Base-by-base conservation (phyloP, 306 rosid genomes). In the Prunus dulcis region DNA sequence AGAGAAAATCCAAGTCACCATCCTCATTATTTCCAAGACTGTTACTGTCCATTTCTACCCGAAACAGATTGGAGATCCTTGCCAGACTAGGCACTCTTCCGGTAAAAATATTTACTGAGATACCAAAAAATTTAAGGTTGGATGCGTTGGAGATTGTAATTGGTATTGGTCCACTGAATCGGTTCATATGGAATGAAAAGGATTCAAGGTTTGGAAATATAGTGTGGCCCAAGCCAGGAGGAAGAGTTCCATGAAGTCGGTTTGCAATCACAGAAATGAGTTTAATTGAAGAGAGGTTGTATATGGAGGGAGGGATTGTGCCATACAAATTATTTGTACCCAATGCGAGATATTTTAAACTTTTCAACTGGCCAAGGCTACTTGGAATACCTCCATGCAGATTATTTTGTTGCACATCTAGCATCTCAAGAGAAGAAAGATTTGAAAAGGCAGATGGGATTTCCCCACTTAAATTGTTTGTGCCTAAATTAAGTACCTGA, bases 11-110 rank as follows among this genome's bases (percentile, higher is more conserved):
- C 27, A 81, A 75, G 77, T 74, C 84, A 30, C 46, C 79, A 9
- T 69, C 58, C 55, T 45, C 28, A 27, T 57, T n/a, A 19, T 55
- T 3, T 41, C 88, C 81, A 18, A 85, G 82, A 46, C 13, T 12
- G 28, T 85, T 85, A 0, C 2, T 1, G 0, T 7, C 41, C 2
- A 81, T 2, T 17, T n/a, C 43, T 15, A 84, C n/a, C 13, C 11
- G 14, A 64, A 27, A 3, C 12, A 84, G 55, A 57, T 53, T 58
- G 19, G 64, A 43, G 1, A 52, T 22, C 12, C 64, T 18, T 34
- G 61, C 58, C 6, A 76, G 15, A 56, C 52, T 60, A 19, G 86
- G 88, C 7, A 85, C 57, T 71, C 67, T 72, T 51, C 86, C 88
- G 0, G 49, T 19, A 15, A 75, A 75, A 2, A 12, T 12, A 60